Base-by-base conservation (phyloP, 257 asterid species). In the Handroanthus guayacan region DNA sequence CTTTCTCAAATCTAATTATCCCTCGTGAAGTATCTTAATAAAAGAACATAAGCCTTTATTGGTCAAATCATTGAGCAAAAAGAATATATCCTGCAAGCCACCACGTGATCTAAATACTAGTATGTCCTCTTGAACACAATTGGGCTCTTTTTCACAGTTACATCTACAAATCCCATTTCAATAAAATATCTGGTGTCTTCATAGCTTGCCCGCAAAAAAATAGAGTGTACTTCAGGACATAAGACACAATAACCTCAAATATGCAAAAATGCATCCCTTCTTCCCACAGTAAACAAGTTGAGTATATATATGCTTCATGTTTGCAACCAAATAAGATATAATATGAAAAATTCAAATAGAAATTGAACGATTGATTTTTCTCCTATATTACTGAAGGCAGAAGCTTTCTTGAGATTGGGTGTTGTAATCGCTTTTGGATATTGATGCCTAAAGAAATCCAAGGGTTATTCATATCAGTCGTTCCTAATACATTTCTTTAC, bases 41-140 rank as follows among this genome's bases (percentile, higher is more conserved):
- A 90, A 60, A 79, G 85, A 76, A 78, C 57, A 83, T 73, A 94
- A 75, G 75, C 94, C 93, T 74, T 79, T 84, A 74, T 82, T 85
- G 79, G 90, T 88, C 99, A 94, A 84, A 47, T 68, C 66, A 79
- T 92, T 90, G 57, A 92, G 83, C 78, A 88, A 76, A 72, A 66
- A 75, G 44, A 62, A 78, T 58, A 85, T 25, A 75, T 85, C 81
- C 80, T 68, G 81, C 77, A 83, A 69, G 60, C 58, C 71, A 41
- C 77, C 68, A 31, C 62, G 48, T 34, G 82, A 84, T 71, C 79
- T 70, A 50, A 45, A 82, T 65, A 66, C 55, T 75, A n/a, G 78
- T 41, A 56, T 68, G 64, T 83, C 80, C 62, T 73, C 87, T 76
- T 75, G 79, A 70, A 12, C 69, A 60, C 47, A 72, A 58, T 55